Evolutionary conservation across 371 early-diverging fungal genomes (phyloP).

Genomic region (Smittium culicis): DNA sequence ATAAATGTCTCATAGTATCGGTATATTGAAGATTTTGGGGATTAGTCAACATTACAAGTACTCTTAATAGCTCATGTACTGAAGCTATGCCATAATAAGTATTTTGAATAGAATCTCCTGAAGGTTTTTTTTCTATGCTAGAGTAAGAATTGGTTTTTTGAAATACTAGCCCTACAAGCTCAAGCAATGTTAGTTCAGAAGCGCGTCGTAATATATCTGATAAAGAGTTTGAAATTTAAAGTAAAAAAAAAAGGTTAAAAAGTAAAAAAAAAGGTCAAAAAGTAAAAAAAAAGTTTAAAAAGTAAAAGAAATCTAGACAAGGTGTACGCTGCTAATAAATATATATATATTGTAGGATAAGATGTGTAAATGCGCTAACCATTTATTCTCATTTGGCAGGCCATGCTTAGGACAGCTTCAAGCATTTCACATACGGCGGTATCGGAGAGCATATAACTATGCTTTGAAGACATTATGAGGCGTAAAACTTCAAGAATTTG

Average conservation of each 20-base stretch:
- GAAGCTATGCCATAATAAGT: constrained; percentile 54
- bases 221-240: not conserved
- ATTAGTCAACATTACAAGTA: constrained; percentile 75
- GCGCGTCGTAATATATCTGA: constrained; percentile 23
- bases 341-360: too few species aligned
- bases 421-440: constrained; percentile 90
- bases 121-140: not conserved
- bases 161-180: constrained; percentile 25
- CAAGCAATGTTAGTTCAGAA: constrained; percentile 29
- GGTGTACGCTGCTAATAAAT: too few species aligned
- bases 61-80: constrained; percentile 74
- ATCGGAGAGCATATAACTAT: constrained; percentile 60
- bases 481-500: constrained; percentile 73
- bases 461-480: constrained; percentile 47
- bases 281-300: not conserved
- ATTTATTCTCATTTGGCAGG: constrained; percentile 79
- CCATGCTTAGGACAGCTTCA: constrained; percentile 90
- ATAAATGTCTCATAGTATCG: constrained; percentile 81
- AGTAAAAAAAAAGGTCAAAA: not conserved
- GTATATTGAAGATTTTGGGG: constrained; percentile 83
- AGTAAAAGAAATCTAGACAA: not conserved
- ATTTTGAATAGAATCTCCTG: not conserved
- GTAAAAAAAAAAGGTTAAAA: not conserved
- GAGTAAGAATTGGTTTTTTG: constrained; percentile 11
- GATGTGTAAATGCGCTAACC: constrained; percentile 35